Evolutionary conservation across 202 grass and related monocot species (phyloP).

Genomic region (Panicum hallii): DNA sequence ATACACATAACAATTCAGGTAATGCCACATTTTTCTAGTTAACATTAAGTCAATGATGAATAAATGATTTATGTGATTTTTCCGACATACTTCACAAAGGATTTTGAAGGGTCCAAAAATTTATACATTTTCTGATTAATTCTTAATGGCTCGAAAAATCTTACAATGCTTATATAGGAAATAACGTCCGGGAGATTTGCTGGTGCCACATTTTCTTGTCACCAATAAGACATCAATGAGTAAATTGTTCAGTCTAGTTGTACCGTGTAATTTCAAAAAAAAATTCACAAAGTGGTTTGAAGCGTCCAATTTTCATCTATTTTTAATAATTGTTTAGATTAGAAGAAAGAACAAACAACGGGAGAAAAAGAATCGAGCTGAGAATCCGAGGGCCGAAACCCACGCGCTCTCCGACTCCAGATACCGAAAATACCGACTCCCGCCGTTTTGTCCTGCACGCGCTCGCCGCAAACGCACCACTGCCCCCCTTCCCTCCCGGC

Average conservation of each 20-base stretch:
- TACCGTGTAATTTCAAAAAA: too few relatives aligned
- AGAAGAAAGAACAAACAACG: not conserved
- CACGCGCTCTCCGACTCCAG: constrained; percentile 7
- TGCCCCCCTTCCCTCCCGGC: not conserved
- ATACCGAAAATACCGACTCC: not conserved
- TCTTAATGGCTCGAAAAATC: not conserved
- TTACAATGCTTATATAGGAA: not conserved
- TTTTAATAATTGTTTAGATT: too few relatives aligned
- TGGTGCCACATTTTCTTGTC: too few relatives aligned
- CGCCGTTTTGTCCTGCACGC: not conserved
- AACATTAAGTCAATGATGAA: too few relatives aligned
- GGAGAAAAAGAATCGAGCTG: not conserved
- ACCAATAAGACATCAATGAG: not conserved
- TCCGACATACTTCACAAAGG: too few relatives aligned
- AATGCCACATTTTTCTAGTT: too few relatives aligned
- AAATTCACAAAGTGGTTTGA: not conserved
- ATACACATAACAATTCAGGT: too few relatives aligned
- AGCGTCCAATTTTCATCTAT: not conserved
- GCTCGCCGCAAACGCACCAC: not conserved
- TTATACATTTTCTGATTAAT: not conserved
- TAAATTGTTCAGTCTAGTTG: not conserved
- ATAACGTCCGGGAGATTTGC: not conserved
- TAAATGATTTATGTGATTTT: too few relatives aligned
- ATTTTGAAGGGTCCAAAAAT: too few relatives aligned
- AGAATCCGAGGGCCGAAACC: constrained; percentile 38